Conservation (phyloP, 495 filamentous ascomycete species). For the Daldinia bambusicola region DNA sequence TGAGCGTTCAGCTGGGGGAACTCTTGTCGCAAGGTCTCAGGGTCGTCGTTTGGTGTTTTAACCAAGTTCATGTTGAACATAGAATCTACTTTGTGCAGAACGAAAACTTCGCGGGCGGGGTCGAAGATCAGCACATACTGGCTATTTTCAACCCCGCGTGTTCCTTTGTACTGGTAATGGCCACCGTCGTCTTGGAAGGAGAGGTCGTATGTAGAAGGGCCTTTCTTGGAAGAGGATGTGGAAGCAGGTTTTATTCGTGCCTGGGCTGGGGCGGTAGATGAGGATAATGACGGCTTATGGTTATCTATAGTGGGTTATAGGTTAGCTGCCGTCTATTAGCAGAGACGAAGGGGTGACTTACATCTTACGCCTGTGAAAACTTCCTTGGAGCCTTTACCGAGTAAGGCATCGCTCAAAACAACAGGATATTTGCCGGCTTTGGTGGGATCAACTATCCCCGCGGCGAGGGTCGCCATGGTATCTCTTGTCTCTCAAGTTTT, state of each 20-base stretch:
- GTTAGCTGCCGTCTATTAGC: constrained; percentile 15
- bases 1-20: constrained; percentile 54
- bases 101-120: constrained; percentile 61
- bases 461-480: constrained; percentile 44
- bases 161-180: constrained; percentile 62
- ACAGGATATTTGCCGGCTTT: constrained; percentile 64
- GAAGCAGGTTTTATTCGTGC: constrained; percentile 57
- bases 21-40: constrained; percentile 54
- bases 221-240: constrained; percentile 48
- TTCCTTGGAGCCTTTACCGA: constrained; percentile 63
- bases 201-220: constrained; percentile 57
- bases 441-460: constrained; percentile 59
- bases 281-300: constrained; percentile 61
- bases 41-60: constrained; percentile 53
- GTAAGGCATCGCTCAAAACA: constrained; percentile 64
- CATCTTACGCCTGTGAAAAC: constrained; percentile 63
- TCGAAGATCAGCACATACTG: constrained; percentile 67
- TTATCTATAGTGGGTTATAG: constrained; percentile 55
- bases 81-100: constrained; percentile 67
- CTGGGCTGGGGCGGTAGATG: constrained; percentile 54
- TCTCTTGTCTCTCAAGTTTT: constrained; percentile 28
- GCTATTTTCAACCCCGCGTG: constrained; percentile 57
- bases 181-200: constrained; percentile 59
- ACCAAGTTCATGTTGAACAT: constrained; percentile 68
- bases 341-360: constrained; percentile 44